Conservation (phyloP, 73 alveolate species). For the Loxodes magnus region DNA sequence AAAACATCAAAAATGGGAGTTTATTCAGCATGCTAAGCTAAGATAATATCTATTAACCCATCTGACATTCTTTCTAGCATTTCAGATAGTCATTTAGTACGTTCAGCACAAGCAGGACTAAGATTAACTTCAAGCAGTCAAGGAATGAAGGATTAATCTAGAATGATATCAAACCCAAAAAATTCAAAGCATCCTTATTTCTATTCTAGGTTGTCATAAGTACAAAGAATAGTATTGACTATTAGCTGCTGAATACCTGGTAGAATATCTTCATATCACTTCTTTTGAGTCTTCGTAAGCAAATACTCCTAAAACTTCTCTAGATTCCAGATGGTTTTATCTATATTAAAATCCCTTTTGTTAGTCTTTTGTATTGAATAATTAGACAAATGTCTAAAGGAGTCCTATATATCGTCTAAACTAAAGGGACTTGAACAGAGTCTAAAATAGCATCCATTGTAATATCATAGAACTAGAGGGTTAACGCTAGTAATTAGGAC, state of each 20-base stretch:
- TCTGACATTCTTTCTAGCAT: constrained; percentile 58
- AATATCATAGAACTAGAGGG: constrained; percentile 42
- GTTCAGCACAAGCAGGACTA: constrained; percentile 68
- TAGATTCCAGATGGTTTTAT: constrained; percentile 7
- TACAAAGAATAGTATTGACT: constrained; percentile 37
- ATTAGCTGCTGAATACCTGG: constrained; percentile 22
- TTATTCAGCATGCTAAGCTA: constrained; percentile 17
- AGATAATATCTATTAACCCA: constrained; percentile 40
- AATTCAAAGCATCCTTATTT: constrained; percentile 78
- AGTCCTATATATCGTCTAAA: constrained; percentile 34
- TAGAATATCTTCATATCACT: constrained; percentile 14
- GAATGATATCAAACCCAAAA: constrained; percentile 82
- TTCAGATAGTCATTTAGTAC: constrained; percentile 59
- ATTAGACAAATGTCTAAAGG: constrained; percentile 49
- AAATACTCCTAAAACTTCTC: neutral
- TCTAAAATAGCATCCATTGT: constrained; percentile 44
- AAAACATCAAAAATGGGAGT: constrained; percentile 11
- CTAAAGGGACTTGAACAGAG: constrained; percentile 49
- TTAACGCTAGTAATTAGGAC: constrained; percentile 53
- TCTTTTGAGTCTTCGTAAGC: constrained; percentile 13
- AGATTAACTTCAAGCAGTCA: constrained; percentile 66
- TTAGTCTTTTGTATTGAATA: constrained; percentile 34
- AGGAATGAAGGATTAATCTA: constrained; percentile 59
- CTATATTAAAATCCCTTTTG: constrained; percentile 5
- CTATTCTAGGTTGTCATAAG: constrained; percentile 33